Conservation (phyloP, 202 grass and related monocot species). For the Musa balbisiana region DNA sequence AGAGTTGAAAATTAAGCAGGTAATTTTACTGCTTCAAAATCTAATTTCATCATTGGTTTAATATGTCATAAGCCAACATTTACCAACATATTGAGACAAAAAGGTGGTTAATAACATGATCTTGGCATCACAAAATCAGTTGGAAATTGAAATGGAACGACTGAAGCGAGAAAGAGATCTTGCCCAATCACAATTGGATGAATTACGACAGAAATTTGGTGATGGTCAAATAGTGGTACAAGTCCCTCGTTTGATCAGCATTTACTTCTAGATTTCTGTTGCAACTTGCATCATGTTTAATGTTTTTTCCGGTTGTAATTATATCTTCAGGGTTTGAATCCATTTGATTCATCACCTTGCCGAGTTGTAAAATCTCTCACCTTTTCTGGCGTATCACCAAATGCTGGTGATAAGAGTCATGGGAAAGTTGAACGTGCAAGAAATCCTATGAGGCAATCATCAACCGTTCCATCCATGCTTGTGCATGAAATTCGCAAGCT, state of each 20-base stretch:
- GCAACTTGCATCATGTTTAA: not conserved
- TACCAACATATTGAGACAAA: not conserved
- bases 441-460: slow-evolving; percentile 66
- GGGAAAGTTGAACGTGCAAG: slow-evolving; percentile 21
- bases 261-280: not conserved
- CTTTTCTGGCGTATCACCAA: slow-evolving; percentile 54
- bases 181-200: slow-evolving; percentile 54
- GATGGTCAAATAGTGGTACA: slow-evolving; percentile 43
- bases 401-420: slow-evolving; percentile 35
- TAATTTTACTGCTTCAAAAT: not conserved
- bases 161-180: slow-evolving; percentile 63
- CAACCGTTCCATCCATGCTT: slow-evolving; percentile 73
- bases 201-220: slow-evolving; percentile 61
- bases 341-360: slow-evolving; percentile 52
- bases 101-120: not conserved
- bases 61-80: not conserved
- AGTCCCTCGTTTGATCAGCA: not conserved
- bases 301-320: not conserved
- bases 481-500: slow-evolving; percentile 96
- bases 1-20: slow-evolving; percentile 75
- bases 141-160: slow-evolving; percentile 66
- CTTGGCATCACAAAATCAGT: slow-evolving; percentile 26
- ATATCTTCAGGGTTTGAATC: slow-evolving; percentile 58
- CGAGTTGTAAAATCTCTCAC: slow-evolving; percentile 63
- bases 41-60: not conserved